A percentile compares a stretch with the other conserved stretches of the same genome.
Conservation (phyloP, 2,329 filamentous ascomycete species). For the Leptographium wingfieldii region DNA sequence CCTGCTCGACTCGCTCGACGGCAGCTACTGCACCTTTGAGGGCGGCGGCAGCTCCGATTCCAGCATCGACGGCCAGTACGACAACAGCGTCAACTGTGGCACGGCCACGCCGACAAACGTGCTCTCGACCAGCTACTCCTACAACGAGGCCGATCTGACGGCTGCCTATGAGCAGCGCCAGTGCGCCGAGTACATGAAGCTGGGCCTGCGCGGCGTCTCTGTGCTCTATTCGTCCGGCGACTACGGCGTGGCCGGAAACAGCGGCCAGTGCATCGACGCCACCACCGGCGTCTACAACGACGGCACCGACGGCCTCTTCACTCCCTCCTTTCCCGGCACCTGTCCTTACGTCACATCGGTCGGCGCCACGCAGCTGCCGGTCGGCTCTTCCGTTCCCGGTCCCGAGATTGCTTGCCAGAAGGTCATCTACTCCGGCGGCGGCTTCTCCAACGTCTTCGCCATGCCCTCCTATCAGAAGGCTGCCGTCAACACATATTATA, state of each 20-base stretch:
- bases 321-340: constrained; percentile 30
- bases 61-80: constrained; percentile 22
- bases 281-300: constrained; percentile 17
- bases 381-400: constrained; percentile 22
- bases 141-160: constrained; percentile 37
- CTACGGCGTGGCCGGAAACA: constrained; percentile 30
- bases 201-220: constrained; percentile 37
- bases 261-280: constrained; percentile 22
- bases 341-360: constrained; percentile 40
- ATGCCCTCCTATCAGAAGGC: constrained; percentile 28
- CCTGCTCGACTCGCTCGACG: constrained; percentile 30
- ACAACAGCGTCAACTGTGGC: constrained; percentile 31
- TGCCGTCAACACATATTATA: constrained; percentile 12
- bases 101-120: constrained; percentile 33
- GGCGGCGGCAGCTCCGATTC: constrained; percentile 26
- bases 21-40: constrained; percentile 28
- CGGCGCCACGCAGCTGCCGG: constrained; percentile 34
- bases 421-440: constrained; percentile 31
- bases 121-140: constrained; percentile 40
- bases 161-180: constrained; percentile 36
- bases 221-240: constrained; percentile 40
- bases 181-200: constrained; percentile 44
- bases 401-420: constrained; percentile 33
- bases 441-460: constrained; percentile 33
- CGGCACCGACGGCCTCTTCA: constrained; percentile 28